phyloP scores from a whole-genome alignment of 2,329 filamentous ascomycete genomes.

The Aureobasidium lini region DNA sequence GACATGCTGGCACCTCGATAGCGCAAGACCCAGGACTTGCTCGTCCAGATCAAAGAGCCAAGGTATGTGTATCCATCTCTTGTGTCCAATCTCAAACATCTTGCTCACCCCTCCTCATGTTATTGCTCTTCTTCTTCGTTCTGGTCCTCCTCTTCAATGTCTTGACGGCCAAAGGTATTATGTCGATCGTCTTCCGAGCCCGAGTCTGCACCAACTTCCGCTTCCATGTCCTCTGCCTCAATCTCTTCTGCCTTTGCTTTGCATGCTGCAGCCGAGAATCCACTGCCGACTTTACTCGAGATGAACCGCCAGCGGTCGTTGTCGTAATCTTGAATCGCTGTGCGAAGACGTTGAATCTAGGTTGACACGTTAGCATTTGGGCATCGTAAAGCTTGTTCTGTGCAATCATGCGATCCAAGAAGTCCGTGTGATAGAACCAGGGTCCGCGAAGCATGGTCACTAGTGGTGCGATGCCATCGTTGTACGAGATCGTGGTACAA shows the following conservation, averaged over 20 bases:
- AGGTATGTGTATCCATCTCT: background rate
- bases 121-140: background rate
- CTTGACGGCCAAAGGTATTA: background rate
- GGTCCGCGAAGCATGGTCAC: background rate
- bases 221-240: slow-evolving; percentile 18
- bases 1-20: too few species aligned
- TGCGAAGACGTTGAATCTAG: slow-evolving; percentile 69
- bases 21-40: too few species aligned
- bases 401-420: background rate
- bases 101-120: background rate
- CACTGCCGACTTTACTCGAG: slow-evolving; percentile 81
- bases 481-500: background rate
- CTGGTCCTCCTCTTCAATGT: background rate
- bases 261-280: slow-evolving; percentile 81
- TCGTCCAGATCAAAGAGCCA: too few species aligned
- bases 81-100: background rate
- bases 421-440: background rate
- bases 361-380: background rate
- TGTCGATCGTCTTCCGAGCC: background rate
- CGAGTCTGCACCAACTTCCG: background rate
- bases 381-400: background rate
- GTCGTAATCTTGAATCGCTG: slow-evolving; percentile 74
- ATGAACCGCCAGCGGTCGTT: slow-evolving; percentile 91
- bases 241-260: slow-evolving; percentile 69
- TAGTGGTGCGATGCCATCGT: background rate